Conservation (phyloP, 768 basidiomycete species). For the Hydnomerulius pinastri region DNA sequence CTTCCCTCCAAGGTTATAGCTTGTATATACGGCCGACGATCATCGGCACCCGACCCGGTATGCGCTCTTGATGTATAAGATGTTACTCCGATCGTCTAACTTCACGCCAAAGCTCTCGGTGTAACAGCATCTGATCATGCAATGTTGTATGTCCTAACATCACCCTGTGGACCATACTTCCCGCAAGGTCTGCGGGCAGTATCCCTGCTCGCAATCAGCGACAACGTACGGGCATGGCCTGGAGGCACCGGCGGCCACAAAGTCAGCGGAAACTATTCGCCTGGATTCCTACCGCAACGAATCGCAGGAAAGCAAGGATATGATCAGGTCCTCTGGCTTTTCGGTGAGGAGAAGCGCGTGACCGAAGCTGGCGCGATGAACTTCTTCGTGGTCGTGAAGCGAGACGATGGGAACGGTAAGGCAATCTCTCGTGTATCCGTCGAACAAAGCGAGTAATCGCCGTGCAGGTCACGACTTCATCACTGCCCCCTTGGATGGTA, state of each 20-base stretch:
- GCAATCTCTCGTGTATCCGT: not conserved
- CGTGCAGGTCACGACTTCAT: slow-evolving; percentile 71
- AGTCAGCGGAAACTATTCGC: slow-evolving; percentile 66
- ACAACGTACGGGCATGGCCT: slow-evolving; percentile 79
- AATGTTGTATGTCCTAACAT: slow-evolving; percentile 81
- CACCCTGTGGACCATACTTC: slow-evolving; percentile 57
- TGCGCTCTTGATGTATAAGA: not conserved
- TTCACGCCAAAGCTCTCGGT: slow-evolving; percentile 45
- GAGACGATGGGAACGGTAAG: slow-evolving; percentile 55
- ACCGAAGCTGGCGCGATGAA: slow-evolving; percentile 81
- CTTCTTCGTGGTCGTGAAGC: slow-evolving; percentile 65
- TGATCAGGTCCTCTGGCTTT: slow-evolving; percentile 77
- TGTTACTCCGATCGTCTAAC: not conserved
- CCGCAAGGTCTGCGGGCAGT: slow-evolving; percentile 52
- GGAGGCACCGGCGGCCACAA: slow-evolving; percentile 72
- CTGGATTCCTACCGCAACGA: slow-evolving; percentile 64
- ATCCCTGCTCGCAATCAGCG: slow-evolving; percentile 61
- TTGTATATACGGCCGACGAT: slow-evolving; percentile 87
- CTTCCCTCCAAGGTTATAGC: slow-evolving; percentile 67
- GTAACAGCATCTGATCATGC: slow-evolving; percentile 80
- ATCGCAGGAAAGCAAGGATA: slow-evolving; percentile 68
- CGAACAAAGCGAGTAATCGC: not conserved
- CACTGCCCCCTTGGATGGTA: slow-evolving; percentile 88
- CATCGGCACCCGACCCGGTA: slow-evolving; percentile 48
- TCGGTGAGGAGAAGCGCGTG: slow-evolving; percentile 56